phyloP scores from a whole-genome alignment of 2,329 filamentous ascomycete genomes.

The Fusarium sp. region DNA sequence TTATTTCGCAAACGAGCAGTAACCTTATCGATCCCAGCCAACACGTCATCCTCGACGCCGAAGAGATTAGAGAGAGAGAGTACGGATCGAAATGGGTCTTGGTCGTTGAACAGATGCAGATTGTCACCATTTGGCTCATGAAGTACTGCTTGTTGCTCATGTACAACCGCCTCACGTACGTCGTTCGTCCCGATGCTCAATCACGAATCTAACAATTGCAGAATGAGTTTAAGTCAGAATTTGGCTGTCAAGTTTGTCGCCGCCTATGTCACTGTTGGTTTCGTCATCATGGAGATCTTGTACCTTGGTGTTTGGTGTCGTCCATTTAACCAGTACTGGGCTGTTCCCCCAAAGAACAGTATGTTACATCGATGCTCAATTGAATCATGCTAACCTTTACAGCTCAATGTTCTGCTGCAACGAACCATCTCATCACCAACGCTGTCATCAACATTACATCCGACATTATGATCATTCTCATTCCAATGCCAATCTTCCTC shows the following conservation, averaged over 20 bases:
- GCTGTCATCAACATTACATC: constrained; percentile 70
- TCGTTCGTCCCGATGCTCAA: constrained; percentile 4
- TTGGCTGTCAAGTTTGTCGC: constrained; percentile 61
- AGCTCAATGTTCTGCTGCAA: constrained; percentile 68
- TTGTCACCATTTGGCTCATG: constrained; percentile 67
- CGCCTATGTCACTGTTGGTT: constrained; percentile 59
- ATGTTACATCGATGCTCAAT: constrained; percentile 26
- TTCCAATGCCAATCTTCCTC: constrained; percentile 66
- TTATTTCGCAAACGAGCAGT: constrained; percentile 65
- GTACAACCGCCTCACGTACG: constrained; percentile 66
- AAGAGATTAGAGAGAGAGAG: constrained; percentile 55
- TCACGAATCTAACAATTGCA: constrained; percentile 37
- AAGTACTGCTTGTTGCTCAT: constrained; percentile 69
- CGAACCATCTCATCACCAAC: constrained; percentile 69
- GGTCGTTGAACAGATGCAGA: constrained; percentile 71
- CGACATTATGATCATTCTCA: constrained; percentile 68
- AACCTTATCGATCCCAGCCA: constrained; percentile 68
- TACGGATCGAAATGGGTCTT: constrained; percentile 72
- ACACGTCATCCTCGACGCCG: constrained; percentile 57
- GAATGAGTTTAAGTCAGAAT: constrained; percentile 60
- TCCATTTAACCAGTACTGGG: constrained; percentile 69
- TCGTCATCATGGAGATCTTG: constrained; percentile 63
- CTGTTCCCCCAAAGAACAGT: constrained; percentile 64
- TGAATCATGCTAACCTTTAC: constrained; percentile 11
- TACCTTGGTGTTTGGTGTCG: constrained; percentile 65